phyloP scores from a whole-genome alignment of 2,329 filamentous ascomycete genomes.

The Daldinia sp. region DNA sequence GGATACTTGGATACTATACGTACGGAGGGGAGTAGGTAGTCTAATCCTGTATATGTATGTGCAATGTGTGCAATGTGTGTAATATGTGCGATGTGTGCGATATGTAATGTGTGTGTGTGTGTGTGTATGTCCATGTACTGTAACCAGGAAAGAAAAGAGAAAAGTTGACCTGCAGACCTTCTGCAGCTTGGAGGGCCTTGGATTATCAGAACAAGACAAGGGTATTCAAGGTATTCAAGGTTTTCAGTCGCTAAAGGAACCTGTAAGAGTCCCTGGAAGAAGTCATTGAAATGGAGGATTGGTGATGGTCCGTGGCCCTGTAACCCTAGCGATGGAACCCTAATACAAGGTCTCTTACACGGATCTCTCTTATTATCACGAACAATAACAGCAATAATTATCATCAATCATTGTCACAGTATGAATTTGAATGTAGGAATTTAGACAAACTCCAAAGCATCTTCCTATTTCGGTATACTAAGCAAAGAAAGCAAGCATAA shows the following conservation, averaged over 20 bases:
- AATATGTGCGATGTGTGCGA: not conserved
- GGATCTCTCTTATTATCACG: no score
- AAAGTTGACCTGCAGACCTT: constrained; percentile 24
- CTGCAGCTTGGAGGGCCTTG: constrained; percentile 21
- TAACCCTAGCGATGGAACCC: constrained; percentile 35
- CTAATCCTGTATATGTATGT: constrained; percentile 17
- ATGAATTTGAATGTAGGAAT: not conserved
- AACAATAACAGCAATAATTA: constrained; percentile 7
- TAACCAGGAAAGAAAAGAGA: constrained; percentile 15
- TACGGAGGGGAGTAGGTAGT: constrained; percentile 32
- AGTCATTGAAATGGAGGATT: constrained; percentile 11
- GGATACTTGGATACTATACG: constrained; percentile 20
- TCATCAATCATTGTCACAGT: constrained; percentile 9
- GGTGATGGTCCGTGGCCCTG: constrained; percentile 13
- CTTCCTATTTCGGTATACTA: not conserved
- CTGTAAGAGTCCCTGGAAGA: constrained; percentile 31
- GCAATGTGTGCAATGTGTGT: not conserved
- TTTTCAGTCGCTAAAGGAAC: constrained; percentile 31
- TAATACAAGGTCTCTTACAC: constrained; percentile 21
- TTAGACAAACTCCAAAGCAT: not conserved
- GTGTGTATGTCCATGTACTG: not conserved
- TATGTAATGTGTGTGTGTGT: not conserved
- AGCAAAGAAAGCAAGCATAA: not conserved
- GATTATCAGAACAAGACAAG: constrained; percentile 23
- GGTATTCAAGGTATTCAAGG: constrained; percentile 12